Base-by-base conservation (phyloP, 2,329 filamentous ascomycete species). In the Aaosphaeria arxii region DNA sequence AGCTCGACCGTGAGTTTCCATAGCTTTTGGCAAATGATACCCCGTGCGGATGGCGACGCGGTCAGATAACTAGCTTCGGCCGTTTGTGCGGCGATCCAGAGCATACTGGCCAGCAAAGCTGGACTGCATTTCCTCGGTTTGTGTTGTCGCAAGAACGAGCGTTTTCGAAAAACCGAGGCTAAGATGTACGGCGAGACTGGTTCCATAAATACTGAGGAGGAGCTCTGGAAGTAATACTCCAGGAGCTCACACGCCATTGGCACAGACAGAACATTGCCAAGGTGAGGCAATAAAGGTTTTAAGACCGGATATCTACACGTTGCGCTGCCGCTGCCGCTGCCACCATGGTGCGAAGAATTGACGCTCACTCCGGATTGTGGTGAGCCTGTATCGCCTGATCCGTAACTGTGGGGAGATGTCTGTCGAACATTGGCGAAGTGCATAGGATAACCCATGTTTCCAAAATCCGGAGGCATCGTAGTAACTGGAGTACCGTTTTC, bases 51-150 rank as follows among this genome's bases (percentile, higher is more conserved):
- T 1, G 90, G 89, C 33, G 88, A 83, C 40, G 87, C 88, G 24
- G 89, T 92, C 56, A 96, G 70, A 67, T 91, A 91, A 9, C 88
- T 82, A 11, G 90, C 89, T 67, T 96, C 91, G 69, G 89, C 94
- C 2, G 91, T 95, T 67, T 96, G 91, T 2, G 91, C 91, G 13
- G 89, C 88, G 31, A 95, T 87, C 91, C 90, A 96, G n/a, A 96
- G 81, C 82, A 96, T 96, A 69, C 90, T 95, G 30, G 91, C 88
- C 30, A 96, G 78, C 30, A 96, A 77, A 2, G 90, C 90, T 29
- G 91, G 90, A 57, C 88, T 91, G 64, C 90, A 96, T 49, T 79
- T 80, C 51, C 91, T 81, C 13, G 91, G 91, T 62, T 87, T 90
- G 48, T 84, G 88, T 9, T 86, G 87, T 58, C 95, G 88, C 41